phyloP scores from a whole-genome alignment of 345 rosid genomes.

The Isatis tinctoria region DNA sequence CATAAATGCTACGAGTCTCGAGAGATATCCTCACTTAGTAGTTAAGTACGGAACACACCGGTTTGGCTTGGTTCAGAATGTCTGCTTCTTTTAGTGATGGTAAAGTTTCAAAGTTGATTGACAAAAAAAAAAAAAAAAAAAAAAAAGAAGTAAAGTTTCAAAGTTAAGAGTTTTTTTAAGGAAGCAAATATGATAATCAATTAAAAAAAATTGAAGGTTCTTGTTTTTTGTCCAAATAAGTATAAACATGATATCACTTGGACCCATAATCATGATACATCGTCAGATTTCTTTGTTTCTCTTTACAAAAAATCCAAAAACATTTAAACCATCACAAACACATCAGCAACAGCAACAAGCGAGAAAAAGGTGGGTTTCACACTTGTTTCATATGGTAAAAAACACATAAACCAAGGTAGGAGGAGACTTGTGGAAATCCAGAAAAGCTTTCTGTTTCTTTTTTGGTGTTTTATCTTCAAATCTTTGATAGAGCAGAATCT shows the following conservation, averaged over 20 bases:
- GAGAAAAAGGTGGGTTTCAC: not conserved
- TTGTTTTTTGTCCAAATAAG: not conserved
- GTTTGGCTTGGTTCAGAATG: not conserved
- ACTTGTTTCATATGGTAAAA: not conserved
- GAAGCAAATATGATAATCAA: not conserved
- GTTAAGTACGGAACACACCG: not conserved
- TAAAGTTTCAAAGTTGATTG: not conserved
- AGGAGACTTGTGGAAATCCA: not conserved
- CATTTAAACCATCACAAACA: slow-evolving; percentile 16
- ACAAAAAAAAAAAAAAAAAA: too few species aligned
- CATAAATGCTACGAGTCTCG: not conserved
- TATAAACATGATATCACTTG: not conserved
- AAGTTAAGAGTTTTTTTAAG: not conserved
- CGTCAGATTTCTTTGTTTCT: slow-evolving; percentile 10
- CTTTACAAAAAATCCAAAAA: slow-evolving; percentile 17
- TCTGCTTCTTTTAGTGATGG: not conserved
- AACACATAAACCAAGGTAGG: not conserved
- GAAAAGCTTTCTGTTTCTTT: not conserved
- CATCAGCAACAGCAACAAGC: not conserved
- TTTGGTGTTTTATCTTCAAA: not conserved
- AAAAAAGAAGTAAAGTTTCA: too few species aligned
- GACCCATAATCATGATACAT: slow-evolving; percentile 15
- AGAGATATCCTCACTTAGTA: not conserved
- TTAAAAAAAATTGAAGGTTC: not conserved
- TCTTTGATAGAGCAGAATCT: slow-evolving; percentile 4